These are phyloP conservation scores for Aspergillus pseudonomiae DNA, from an alignment of 2,329 filamentous ascomycete genomes.

Conservation along the genomic window DNA sequence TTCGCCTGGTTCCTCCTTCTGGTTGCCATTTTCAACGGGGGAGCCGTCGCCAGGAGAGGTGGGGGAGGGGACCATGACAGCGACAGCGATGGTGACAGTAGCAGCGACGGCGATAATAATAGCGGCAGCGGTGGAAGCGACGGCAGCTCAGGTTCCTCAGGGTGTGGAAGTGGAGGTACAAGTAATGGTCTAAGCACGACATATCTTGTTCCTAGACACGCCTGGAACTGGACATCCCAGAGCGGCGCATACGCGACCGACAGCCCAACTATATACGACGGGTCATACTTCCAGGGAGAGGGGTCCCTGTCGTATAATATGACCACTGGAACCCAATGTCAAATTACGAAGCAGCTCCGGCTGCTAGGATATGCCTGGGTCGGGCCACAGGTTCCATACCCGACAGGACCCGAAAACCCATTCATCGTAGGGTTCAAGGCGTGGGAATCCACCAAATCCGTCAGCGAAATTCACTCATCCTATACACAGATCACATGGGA, in stretches of 20 bases:
- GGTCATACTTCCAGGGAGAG: conserved; percentile 10
- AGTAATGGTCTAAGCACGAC: not conserved
- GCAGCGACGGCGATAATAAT: not conserved
- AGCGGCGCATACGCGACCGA: not conserved
- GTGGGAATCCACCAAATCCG: conserved; percentile 1
- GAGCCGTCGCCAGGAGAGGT: not conserved
- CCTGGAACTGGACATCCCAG: conserved; percentile 7
- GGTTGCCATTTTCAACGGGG: not conserved
- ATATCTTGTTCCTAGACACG: conserved; percentile 1
- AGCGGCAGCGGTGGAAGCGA: not conserved
- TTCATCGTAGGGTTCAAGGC: conserved; percentile 10
- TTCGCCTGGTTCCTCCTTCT: not conserved
- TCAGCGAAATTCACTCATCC: conserved; percentile 1
- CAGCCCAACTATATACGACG: conserved; percentile 9
- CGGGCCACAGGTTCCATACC: conserved; percentile 6
- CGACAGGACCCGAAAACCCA: not conserved
- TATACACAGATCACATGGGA: not conserved
- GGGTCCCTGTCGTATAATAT: conserved; percentile 3
- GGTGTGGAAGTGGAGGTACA: not conserved
- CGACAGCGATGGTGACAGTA: not conserved
- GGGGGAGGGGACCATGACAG: not conserved
- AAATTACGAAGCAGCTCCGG: not conserved
- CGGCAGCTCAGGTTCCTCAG: not conserved
- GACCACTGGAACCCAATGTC: not conserved
- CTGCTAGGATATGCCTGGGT: conserved; percentile 10